Evolutionary conservation across 345 rosid genomes (phyloP).

Genomic region (Laguncularia racemosa): DNA sequence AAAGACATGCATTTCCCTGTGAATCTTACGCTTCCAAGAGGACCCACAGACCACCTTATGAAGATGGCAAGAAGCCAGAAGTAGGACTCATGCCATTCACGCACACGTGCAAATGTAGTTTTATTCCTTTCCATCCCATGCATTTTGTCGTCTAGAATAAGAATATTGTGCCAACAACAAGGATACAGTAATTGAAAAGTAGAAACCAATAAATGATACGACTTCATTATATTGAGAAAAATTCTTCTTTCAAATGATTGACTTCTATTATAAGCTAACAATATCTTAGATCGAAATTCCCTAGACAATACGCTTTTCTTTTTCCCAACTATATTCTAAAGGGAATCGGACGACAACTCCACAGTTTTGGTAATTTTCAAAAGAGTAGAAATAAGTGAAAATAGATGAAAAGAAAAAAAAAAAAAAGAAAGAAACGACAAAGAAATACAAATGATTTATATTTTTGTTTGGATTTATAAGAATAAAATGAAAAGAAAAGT

Average conservation of each 20-base stretch:
- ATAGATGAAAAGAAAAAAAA: neutral
- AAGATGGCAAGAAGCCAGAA: too few species aligned
- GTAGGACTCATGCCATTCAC: too few species aligned
- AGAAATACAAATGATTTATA: too few species aligned
- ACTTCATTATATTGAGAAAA: neutral
- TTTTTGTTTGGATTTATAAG: neutral
- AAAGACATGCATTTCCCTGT: conserved; percentile 15
- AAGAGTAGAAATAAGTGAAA: neutral
- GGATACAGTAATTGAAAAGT: too few species aligned
- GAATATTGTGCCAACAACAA: conserved; percentile 19
- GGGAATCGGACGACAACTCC: too few species aligned
- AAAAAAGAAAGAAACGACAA: neutral
- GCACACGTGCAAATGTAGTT: conserved; percentile 8
- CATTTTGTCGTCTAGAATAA: conserved; percentile 11
- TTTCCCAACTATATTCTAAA: too few species aligned
- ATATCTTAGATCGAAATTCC: neutral
- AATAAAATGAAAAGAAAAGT: neutral
- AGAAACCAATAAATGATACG: neutral
- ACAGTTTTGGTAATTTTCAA: neutral
- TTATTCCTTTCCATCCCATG: conserved; percentile 4
- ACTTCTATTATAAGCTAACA: neutral
- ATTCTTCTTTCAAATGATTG: neutral
- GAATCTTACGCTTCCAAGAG: conserved; percentile 46
- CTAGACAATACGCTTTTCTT: too few species aligned
- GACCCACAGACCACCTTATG: conserved; percentile 40